Evolutionary conservation across 129 eudicot species (phyloP).

Genomic region (Flaveria sonorensis): DNA sequence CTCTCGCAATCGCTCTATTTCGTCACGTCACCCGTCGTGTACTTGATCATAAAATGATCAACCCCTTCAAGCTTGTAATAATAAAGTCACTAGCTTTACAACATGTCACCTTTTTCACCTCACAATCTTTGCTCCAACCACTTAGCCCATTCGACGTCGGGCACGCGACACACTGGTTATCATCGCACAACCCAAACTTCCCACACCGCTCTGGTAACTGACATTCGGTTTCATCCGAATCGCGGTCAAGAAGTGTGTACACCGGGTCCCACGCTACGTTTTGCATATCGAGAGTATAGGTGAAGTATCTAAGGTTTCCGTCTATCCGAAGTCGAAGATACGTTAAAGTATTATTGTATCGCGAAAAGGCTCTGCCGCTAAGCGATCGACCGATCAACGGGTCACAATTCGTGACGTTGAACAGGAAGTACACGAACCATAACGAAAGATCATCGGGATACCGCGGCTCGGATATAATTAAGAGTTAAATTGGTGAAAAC

Average conservation of each 20-base stretch:
- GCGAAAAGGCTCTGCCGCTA: neutral
- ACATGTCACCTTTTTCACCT: constrained; percentile 14
- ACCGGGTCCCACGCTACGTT: neutral
- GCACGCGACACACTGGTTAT: constrained; percentile 20
- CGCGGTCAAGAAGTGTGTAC: neutral
- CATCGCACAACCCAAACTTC: constrained; percentile 21
- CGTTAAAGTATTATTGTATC: constrained; percentile 10
- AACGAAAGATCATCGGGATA: neutral
- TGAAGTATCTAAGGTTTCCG: constrained; percentile 10
- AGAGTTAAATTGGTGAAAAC: constrained; percentile 2
- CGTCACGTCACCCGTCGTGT: constrained; percentile 36
- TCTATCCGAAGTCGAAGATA: constrained; percentile 10
- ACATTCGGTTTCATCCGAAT: neutral
- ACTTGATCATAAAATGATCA: constrained; percentile 48
- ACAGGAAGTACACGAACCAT: neutral
- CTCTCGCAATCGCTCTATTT: constrained; percentile 32
- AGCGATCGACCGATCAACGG: neutral
- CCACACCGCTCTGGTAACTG: constrained; percentile 14
- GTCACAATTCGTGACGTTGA: neutral
- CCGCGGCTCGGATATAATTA: neutral
- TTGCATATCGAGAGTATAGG: neutral
- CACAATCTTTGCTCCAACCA: constrained; percentile 38
- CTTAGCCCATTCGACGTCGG: constrained; percentile 6
- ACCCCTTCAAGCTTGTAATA: constrained; percentile 50
- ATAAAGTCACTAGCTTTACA: constrained; percentile 22